A percentile compares a stretch with the other conserved stretches of the same genome.
phyloP scores from a whole-genome alignment of 331 rosid species.

The Malus hybrid region DNA sequence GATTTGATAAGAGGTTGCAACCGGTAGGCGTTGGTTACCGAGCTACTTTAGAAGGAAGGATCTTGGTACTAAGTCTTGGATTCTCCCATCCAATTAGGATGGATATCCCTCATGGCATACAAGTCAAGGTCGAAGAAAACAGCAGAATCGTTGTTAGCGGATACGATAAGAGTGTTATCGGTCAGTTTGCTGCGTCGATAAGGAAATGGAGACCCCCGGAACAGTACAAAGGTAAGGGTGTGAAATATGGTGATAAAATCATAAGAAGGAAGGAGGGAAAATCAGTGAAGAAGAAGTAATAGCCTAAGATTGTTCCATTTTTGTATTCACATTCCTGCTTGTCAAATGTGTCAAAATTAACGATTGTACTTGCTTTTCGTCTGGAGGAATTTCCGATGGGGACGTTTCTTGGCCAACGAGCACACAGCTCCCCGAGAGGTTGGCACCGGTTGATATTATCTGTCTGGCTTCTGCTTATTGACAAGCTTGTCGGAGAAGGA shows the following conservation, averaged over 20 bases:
- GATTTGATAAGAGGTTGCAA: slow-evolving; percentile 91
- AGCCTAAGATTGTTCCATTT: background rate
- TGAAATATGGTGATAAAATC: slow-evolving; percentile 95
- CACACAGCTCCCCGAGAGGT: too few species aligned
- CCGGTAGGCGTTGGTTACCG: slow-evolving; percentile 98
- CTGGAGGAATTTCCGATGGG: too few species aligned
- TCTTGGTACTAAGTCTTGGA: slow-evolving; percentile 82
- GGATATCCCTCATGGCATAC: slow-evolving; percentile 71
- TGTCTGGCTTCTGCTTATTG: too few species aligned
- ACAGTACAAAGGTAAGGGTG: slow-evolving; percentile 97
- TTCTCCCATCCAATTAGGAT: slow-evolving; percentile 97
- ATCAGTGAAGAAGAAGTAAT: slow-evolving; percentile 84
- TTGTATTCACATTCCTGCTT: slow-evolving; percentile 6
- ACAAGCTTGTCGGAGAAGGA: too few species aligned
- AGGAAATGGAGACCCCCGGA: slow-evolving; percentile 99
- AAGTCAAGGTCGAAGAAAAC: slow-evolving; percentile 88
- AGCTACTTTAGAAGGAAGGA: slow-evolving; percentile 72
- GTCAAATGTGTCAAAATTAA: slow-evolving; percentile 2
- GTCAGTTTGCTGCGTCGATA: slow-evolving; percentile 93
- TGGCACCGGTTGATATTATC: too few species aligned
- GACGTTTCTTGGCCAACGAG: too few species aligned
- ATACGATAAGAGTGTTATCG: slow-evolving; percentile 78
- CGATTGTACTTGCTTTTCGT: background rate
- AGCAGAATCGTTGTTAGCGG: slow-evolving; percentile 84
- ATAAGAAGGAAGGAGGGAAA: slow-evolving; percentile 94